Conservation (phyloP, 805 yeast genomes). For the Candida sphagnicola region DNA sequence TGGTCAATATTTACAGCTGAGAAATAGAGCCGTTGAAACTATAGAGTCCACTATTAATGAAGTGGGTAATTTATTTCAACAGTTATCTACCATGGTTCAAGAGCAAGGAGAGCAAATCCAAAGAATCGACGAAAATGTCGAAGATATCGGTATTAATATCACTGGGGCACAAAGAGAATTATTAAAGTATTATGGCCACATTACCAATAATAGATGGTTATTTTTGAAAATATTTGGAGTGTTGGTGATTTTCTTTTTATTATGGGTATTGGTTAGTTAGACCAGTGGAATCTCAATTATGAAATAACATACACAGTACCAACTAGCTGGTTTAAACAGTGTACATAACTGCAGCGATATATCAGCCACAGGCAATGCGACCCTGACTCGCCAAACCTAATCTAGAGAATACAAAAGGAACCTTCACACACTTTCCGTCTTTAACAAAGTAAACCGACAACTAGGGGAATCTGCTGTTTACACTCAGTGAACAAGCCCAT, state of each 20-base stretch:
- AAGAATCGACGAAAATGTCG: slow-evolving; percentile 91
- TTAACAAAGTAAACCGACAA: too few species aligned
- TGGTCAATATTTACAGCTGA: slow-evolving; percentile 66
- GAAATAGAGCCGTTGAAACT: slow-evolving; percentile 90
- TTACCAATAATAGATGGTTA: slow-evolving; percentile 89
- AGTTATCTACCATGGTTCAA: slow-evolving; percentile 94
- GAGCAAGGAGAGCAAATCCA: slow-evolving; percentile 97
- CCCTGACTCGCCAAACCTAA: too few species aligned
- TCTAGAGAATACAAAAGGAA: too few species aligned
- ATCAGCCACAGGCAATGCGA: too few species aligned
- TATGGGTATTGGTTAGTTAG: slow-evolving; percentile 69
- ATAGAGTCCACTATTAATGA: slow-evolving; percentile 97
- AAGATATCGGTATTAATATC: slow-evolving; percentile 85
- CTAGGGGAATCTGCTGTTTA: too few species aligned
- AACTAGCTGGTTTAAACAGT: too few species aligned
- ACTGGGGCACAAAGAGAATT: slow-evolving; percentile 93
- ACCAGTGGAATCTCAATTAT: background rate
- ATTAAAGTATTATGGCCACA: slow-evolving; percentile 81
- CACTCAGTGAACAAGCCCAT: too few species aligned
- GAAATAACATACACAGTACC: too few species aligned
- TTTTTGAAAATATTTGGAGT: slow-evolving; percentile 87
- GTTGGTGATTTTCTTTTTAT: slow-evolving; percentile 66
- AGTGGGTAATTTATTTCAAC: slow-evolving; percentile 91
- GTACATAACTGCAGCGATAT: too few species aligned
- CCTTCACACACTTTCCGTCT: too few species aligned